Evolutionary conservation across 2,329 filamentous ascomycete genomes (phyloP).

Genomic region (Penicillium sp.): DNA sequence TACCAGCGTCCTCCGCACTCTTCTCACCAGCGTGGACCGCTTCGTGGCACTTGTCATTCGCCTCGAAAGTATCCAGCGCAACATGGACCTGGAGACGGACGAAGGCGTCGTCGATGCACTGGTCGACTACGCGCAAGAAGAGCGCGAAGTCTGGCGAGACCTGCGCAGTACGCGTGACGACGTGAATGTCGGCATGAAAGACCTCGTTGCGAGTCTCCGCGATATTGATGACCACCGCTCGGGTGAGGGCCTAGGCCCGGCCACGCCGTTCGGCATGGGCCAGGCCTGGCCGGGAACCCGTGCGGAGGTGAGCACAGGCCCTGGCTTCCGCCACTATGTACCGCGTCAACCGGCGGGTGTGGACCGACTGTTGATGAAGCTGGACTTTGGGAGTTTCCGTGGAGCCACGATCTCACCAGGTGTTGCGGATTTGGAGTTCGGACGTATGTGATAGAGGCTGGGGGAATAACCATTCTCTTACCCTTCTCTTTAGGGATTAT

Average conservation of each 20-base stretch:
- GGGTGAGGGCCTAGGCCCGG: slow-evolving; percentile 42
- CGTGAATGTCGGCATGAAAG: slow-evolving; percentile 71
- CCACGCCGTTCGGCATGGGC: slow-evolving; percentile 34
- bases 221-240: slow-evolving; percentile 66
- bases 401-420: slow-evolving; percentile 26
- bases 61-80: slow-evolving; percentile 76
- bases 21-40: slow-evolving; percentile 70
- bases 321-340: slow-evolving; percentile 58
- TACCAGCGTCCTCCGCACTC: slow-evolving; percentile 45
- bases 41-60: slow-evolving; percentile 78
- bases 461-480: background rate
- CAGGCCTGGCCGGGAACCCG: slow-evolving; percentile 36
- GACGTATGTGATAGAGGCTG: background rate
- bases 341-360: slow-evolving; percentile 78
- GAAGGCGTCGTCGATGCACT: slow-evolving; percentile 80
- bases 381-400: slow-evolving; percentile 64
- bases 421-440: slow-evolving; percentile 22
- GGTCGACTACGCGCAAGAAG: slow-evolving; percentile 73
- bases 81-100: slow-evolving; percentile 80
- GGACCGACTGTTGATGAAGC: slow-evolving; percentile 86
- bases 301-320: slow-evolving; percentile 30
- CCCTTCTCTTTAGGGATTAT: background rate
- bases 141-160: slow-evolving; percentile 68
- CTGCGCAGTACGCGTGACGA: slow-evolving; percentile 67
- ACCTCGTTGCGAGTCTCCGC: slow-evolving; percentile 61